Percentiles rank a stretch among this genome's conserved stretches.
Evolutionary conservation across 805 yeast species (phyloP).

Genomic region (Maudiozyma serrabonitensis): DNA sequence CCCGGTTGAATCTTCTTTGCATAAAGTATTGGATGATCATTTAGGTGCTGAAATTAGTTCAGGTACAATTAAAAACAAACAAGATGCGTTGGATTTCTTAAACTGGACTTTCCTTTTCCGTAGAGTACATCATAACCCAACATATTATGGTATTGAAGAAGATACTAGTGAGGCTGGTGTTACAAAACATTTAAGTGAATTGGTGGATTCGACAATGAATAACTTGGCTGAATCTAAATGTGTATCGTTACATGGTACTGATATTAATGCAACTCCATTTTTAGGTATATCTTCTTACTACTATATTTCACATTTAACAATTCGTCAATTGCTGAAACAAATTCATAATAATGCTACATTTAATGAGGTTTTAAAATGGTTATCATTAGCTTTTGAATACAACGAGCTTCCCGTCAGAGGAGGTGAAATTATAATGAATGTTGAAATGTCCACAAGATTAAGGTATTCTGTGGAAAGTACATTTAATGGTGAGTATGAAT

Average conservation of each 20-base stretch:
- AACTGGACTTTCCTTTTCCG: slow-evolving; percentile 93
- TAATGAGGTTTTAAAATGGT: slow-evolving; percentile 37
- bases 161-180: slow-evolving; percentile 49
- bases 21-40: slow-evolving; percentile 76
- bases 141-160: slow-evolving; percentile 77
- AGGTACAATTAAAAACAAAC: slow-evolving; percentile 86
- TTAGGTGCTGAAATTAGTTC: slow-evolving; percentile 92
- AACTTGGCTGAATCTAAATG: slow-evolving; percentile 68
- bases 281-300: slow-evolving; percentile 82
- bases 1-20: slow-evolving; percentile 83
- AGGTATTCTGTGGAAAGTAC: slow-evolving; percentile 56
- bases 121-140: slow-evolving; percentile 88
- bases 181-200: slow-evolving; percentile 44
- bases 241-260: slow-evolving; percentile 40
- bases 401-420: slow-evolving; percentile 86
- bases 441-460: slow-evolving; percentile 69
- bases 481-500: slow-evolving; percentile 44
- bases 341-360: slow-evolving; percentile 34
- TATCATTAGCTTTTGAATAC: slow-evolving; percentile 59
- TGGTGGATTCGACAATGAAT: slow-evolving; percentile 60
- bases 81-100: slow-evolving; percentile 90
- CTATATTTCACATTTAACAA: slow-evolving; percentile 83
- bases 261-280: slow-evolving; percentile 62
- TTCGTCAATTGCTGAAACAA: slow-evolving; percentile 54
- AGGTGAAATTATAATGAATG: slow-evolving; percentile 81